Evolutionary conservation across 1,284 basidiomycete genomes (phyloP), one percentile per base, ranked within the genome.

Genomic region (Malassezia obtusa): DNA sequence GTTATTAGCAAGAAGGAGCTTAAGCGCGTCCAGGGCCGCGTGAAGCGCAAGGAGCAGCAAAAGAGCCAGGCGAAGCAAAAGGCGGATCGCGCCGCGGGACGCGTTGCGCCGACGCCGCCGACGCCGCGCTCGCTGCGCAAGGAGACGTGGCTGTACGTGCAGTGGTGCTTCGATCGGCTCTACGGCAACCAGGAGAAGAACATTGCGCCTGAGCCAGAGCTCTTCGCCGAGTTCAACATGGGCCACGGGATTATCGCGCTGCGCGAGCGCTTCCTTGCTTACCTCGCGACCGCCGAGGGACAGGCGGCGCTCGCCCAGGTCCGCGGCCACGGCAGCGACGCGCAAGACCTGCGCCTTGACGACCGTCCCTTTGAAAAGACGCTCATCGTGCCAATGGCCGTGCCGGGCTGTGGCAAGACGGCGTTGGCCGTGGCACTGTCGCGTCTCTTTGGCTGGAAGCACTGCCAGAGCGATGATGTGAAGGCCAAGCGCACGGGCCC

Each of bases 351-450:
- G 49, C 56, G 45, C 31, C 11, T 30, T 33, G 49, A 58, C 47
- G 57, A 65, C 12, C 73, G 76, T 0, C 59, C 52, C 60, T 84
- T 81, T 58, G 79, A 78, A n/a, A 90, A 91, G 76, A 88, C 84
- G 0, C 77, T 96, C 50, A 81, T 99, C 50, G 79, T 90, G 0
- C 90, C 94, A 0, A 77, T 96, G 17, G 90, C 89, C 2, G 82
- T 96, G 38, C 92, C 90, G 21, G 91, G 92, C 2, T 89, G 85
- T 70, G 92, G 91, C 84, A 98, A 98, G 79, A 98, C 94, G 0
- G 77, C 85, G 0, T 78, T 98, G 10, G 80, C 86, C 0, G 77
- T 94, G 4, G 89, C 89, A 0, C 80, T 98, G 2, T 60, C 78
- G 1, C 78, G 84, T 52, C 78, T 98, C 0, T 94, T 90, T 64